These are phyloP conservation scores for Magnusiomyces fungicola DNA, from an alignment of 1,139 yeast species.

Conservation along the genomic window DNA sequence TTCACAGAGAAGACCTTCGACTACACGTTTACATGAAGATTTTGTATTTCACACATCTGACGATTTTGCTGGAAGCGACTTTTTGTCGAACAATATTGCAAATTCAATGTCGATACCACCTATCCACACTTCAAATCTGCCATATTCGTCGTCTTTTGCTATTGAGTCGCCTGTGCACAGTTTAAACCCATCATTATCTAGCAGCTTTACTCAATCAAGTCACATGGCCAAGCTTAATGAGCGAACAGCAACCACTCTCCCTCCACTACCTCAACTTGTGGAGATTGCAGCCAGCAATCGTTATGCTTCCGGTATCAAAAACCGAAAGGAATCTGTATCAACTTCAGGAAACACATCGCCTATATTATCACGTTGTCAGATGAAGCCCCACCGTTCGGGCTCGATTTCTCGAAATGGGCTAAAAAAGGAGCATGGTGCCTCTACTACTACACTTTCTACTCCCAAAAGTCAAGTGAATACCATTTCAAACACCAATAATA, in stretches of 20 bases:
- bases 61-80: not conserved
- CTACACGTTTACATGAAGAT: not conserved
- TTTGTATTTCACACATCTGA: not conserved
- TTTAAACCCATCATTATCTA: not conserved
- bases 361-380: no score
- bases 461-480: no score
- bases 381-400: no score
- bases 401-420: no score
- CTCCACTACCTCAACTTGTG: not conserved
- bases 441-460: no score
- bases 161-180: not conserved
- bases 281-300: no score
- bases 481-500: no score
- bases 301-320: not conserved
- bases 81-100: not conserved
- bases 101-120: no score
- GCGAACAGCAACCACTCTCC: constrained; percentile 4
- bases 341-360: no score
- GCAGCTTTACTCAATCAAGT: not conserved
- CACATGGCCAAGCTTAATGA: not conserved
- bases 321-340: not conserved
- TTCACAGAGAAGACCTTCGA: not conserved
- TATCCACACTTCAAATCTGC: no score
- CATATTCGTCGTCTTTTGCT: no score
- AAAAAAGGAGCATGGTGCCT: no score